Percentiles rank a stretch among this genome's conserved stretches.
Evolutionary conservation across 1,284 basidiomycete species (phyloP).

Genomic region (Naganishia albida): DNA sequence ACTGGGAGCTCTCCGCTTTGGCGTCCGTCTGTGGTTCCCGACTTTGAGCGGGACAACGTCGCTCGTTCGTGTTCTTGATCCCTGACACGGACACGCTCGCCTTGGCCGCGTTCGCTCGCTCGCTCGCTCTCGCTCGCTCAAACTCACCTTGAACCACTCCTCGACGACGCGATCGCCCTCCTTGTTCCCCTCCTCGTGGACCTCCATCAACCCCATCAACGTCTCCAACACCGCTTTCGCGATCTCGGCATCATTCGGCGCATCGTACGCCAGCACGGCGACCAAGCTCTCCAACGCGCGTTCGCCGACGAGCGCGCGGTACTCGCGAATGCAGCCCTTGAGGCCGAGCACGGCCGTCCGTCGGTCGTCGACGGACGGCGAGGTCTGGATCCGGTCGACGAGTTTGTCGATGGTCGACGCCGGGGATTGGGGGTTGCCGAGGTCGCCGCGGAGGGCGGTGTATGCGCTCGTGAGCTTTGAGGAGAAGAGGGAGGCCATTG

Average conservation of each 20-base stretch:
- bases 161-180: neutral
- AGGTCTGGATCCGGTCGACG: conserved; percentile 82
- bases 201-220: conserved; percentile 59
- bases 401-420: conserved; percentile 82
- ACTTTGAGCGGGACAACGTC: too few relatives aligned
- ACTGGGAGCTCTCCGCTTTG: too few relatives aligned
- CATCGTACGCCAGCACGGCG: conserved; percentile 78
- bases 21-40: too few relatives aligned
- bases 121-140: too few relatives aligned
- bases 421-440: conserved; percentile 67
- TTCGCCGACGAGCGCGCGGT: conserved; percentile 75
- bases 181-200: conserved; percentile 45
- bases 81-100: too few relatives aligned
- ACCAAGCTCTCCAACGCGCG: conserved; percentile 73
- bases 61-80: too few relatives aligned
- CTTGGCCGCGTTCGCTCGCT: too few relatives aligned
- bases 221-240: conserved; percentile 89
- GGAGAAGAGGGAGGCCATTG: conserved; percentile 48
- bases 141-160: neutral
- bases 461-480: conserved; percentile 51
- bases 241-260: conserved; percentile 82
- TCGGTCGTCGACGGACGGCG: conserved; percentile 82
- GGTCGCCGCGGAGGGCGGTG: conserved; percentile 51
- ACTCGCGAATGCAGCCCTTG: conserved; percentile 88
- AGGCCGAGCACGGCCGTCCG: conserved; percentile 86